Conservation (phyloP, 495 filamentous ascomycete genomes). For the Chlorociboria aeruginascens region DNA sequence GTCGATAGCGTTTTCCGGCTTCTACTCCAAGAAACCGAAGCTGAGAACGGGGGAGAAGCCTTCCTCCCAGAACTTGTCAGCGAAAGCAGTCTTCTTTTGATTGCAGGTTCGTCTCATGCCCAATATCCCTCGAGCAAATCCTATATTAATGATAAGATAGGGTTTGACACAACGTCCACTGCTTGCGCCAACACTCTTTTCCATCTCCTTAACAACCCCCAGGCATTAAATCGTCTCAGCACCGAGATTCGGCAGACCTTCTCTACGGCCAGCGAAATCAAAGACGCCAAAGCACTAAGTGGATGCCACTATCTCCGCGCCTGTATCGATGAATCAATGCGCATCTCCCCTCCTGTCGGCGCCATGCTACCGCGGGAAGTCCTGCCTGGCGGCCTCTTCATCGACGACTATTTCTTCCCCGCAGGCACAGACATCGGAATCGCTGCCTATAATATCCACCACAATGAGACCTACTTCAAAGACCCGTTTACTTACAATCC, state of each 20-base stretch:
- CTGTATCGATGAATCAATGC: slow-evolving; percentile 58
- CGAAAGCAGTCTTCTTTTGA: too few species aligned
- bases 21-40: too few species aligned
- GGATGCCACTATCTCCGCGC: slow-evolving; percentile 37
- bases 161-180: too few species aligned
- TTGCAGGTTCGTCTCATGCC: too few species aligned
- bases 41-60: too few species aligned
- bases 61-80: too few species aligned
- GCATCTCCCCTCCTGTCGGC: slow-evolving; percentile 54
- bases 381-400: slow-evolving; percentile 39
- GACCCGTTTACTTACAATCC: slow-evolving; percentile 28
- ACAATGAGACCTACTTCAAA: slow-evolving; percentile 39
- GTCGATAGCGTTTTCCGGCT: too few species aligned
- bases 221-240: slow-evolving; percentile 32
- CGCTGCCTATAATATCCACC: slow-evolving; percentile 40
- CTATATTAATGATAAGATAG: too few species aligned
- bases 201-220: slow-evolving; percentile 48
- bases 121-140: too few species aligned
- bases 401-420: slow-evolving; percentile 19
- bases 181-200: slow-evolving; percentile 49
- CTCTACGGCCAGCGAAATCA: slow-evolving; percentile 35
- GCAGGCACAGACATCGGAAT: slow-evolving; percentile 35
- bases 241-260: slow-evolving; percentile 38
- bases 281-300: slow-evolving; percentile 6
- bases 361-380: slow-evolving; percentile 49